Conservation (phyloP, 169 alveolate species). For the Eimeria sp. region DNA sequence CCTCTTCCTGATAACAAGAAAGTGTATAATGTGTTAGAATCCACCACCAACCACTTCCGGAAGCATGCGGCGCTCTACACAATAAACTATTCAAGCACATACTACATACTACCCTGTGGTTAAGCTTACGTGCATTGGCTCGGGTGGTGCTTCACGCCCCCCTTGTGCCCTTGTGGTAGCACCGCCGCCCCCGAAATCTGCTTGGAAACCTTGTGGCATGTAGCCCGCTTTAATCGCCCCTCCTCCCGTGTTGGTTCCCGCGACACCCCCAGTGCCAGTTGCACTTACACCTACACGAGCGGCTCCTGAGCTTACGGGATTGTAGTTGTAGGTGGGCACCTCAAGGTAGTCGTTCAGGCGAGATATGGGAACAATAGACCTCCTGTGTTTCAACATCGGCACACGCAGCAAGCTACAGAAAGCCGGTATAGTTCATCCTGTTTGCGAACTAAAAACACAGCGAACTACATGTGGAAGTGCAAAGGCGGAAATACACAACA, state of each 20-base stretch:
- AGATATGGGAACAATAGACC: constrained; percentile 74
- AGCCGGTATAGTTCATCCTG: neutral
- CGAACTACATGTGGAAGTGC: neutral
- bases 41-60: neutral
- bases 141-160: constrained; percentile 52
- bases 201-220: constrained; percentile 79
- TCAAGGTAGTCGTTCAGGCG: constrained; percentile 81
- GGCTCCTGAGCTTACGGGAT: constrained; percentile 45
- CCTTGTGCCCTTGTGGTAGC: constrained; percentile 16
- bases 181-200: constrained; percentile 72
- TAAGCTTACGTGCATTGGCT: constrained; percentile 38
- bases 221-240: constrained; percentile 33
- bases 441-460: neutral
- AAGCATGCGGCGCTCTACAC: neutral
- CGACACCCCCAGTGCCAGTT: constrained; percentile 18
- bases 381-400: constrained; percentile 44
- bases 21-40: neutral
- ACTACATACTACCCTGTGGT: neutral
- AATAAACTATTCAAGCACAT: neutral
- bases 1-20: constrained; percentile 33
- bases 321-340: constrained; percentile 59
- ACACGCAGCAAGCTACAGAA: neutral
- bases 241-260: constrained; percentile 34
- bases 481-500: neutral
- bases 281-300: constrained; percentile 61